These are phyloP conservation scores for Hemisphaericaspora nanyangensis DNA, from an alignment of 805 yeast species.

Conservation along the genomic window DNA sequence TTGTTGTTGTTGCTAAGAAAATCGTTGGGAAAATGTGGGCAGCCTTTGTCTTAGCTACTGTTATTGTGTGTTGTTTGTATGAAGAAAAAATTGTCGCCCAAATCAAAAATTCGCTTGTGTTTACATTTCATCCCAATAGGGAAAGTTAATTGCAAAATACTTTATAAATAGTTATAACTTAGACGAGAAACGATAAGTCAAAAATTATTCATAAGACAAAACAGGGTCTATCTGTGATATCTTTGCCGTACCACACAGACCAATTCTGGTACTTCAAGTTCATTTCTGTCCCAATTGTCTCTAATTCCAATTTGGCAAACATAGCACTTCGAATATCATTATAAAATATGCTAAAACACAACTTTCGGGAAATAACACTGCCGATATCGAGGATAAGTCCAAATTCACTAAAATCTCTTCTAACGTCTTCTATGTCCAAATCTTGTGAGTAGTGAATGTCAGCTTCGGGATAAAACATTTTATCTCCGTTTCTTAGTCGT, in stretches of 20 bases:
- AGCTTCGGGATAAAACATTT: slow-evolving; percentile 41
- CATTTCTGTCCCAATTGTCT: slow-evolving; percentile 27
- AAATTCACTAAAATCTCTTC: slow-evolving; percentile 48
- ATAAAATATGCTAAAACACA: slow-evolving; percentile 59
- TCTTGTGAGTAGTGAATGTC: slow-evolving; percentile 35
- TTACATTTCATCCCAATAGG: slow-evolving; percentile 4
- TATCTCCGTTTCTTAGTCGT: slow-evolving; percentile 17
- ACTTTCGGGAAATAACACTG: slow-evolving; percentile 63
- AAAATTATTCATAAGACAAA: slow-evolving; percentile 13
- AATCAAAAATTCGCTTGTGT: slow-evolving; percentile 2
- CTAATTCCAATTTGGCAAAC: slow-evolving; percentile 47
- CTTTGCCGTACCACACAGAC: slow-evolving; percentile 65
- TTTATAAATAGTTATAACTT: neutral
- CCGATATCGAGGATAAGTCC: slow-evolving; percentile 61
- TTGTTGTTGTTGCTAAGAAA: too few relatives aligned
- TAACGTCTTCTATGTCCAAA: slow-evolving; percentile 43
- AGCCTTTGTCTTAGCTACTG: too few relatives aligned
- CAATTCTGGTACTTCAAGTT: slow-evolving; percentile 51
- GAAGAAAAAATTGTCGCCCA: too few relatives aligned
- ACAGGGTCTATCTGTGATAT: slow-evolving; percentile 59
- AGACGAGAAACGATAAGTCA: neutral
- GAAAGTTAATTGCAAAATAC: slow-evolving; percentile 3
- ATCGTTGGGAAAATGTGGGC: too few relatives aligned
- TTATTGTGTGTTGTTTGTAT: too few relatives aligned
- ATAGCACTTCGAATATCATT: slow-evolving; percentile 59